Conservation (phyloP, 2,329 filamentous ascomycete species). For the Plectosphaerella sp. region DNA sequence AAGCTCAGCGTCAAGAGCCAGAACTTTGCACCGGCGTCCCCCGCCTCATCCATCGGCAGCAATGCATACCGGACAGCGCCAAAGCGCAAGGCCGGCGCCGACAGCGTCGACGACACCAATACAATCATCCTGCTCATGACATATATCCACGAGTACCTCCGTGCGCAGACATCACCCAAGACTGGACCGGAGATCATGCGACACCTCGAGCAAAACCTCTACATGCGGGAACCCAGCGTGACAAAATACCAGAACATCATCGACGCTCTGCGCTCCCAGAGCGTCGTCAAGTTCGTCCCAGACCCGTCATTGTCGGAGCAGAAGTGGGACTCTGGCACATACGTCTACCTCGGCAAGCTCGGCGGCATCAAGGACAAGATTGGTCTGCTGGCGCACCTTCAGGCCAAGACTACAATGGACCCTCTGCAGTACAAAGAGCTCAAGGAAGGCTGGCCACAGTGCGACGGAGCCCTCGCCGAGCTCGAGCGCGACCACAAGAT, state of each 20-base stretch:
- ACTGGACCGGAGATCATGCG: conserved; percentile 72
- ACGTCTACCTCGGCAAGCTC: conserved; percentile 78
- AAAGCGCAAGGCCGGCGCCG: conserved; percentile 55
- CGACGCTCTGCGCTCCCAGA: conserved; percentile 62
- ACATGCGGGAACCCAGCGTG: conserved; percentile 32
- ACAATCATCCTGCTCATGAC: conserved; percentile 44
- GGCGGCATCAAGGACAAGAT: conserved; percentile 71
- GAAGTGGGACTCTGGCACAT: conserved; percentile 66
- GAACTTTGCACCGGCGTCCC: conserved; percentile 54
- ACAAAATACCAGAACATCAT: conserved; percentile 48
- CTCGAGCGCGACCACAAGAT: conserved; percentile 77
- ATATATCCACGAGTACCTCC: conserved; percentile 80
- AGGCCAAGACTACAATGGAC: conserved; percentile 74
- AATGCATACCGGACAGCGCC: conserved; percentile 53
- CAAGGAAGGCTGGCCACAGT: conserved; percentile 92
- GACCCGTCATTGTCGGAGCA: conserved; percentile 59
- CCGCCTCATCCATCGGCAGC: conserved; percentile 53
- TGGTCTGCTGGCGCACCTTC: conserved; percentile 75
- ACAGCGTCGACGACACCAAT: conserved; percentile 30
- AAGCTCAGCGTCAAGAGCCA: conserved; percentile 52
- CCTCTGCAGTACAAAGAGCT: conserved; percentile 84
- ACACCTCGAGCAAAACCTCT: conserved; percentile 69
- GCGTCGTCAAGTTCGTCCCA: conserved; percentile 52
- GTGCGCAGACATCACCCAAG: conserved; percentile 63
- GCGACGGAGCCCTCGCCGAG: conserved; percentile 70